Conservation (phyloP, 257 asterid species). For the Nicotiana tomentosiformis region DNA sequence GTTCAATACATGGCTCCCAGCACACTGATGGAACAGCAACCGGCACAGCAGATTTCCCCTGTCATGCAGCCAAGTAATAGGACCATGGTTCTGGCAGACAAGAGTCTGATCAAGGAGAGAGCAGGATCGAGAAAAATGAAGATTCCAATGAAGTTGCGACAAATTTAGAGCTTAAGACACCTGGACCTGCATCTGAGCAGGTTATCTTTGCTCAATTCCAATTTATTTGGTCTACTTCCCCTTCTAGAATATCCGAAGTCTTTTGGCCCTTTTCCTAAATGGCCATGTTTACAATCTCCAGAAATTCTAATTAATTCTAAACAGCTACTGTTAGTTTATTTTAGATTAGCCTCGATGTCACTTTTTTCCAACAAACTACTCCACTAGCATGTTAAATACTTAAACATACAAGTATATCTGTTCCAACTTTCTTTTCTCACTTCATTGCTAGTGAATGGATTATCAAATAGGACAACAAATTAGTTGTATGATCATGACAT, state of each 20-base stretch:
- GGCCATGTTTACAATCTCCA: background rate
- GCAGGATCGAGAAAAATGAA: conserved; percentile 53
- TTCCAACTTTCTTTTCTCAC: background rate
- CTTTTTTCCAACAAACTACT: background rate
- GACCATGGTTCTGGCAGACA: conserved; percentile 33
- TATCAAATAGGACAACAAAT: background rate
- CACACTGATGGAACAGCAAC: conserved; percentile 61
- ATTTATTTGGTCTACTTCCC: background rate
- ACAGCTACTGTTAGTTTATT: background rate
- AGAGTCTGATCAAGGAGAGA: conserved; percentile 53
- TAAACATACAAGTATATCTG: background rate
- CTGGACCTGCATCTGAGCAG: conserved; percentile 84
- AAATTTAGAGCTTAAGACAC: conserved; percentile 95
- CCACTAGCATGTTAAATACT: background rate
- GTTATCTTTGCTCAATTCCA: conserved; percentile 22
- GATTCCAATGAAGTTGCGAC: conserved; percentile 79
- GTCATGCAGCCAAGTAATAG: conserved; percentile 47
- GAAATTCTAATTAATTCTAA: background rate
- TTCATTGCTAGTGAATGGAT: background rate
- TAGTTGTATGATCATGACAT: background rate
- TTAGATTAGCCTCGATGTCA: background rate
- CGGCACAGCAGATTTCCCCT: conserved; percentile 56
- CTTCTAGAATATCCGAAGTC: background rate
- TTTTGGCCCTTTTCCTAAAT: background rate
- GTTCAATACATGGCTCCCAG: conserved; percentile 76